Evolutionary conservation across 495 filamentous ascomycete species (phyloP), one percentile per base, ranked within the genome.

Genomic region (Penicillium samsonianum): DNA sequence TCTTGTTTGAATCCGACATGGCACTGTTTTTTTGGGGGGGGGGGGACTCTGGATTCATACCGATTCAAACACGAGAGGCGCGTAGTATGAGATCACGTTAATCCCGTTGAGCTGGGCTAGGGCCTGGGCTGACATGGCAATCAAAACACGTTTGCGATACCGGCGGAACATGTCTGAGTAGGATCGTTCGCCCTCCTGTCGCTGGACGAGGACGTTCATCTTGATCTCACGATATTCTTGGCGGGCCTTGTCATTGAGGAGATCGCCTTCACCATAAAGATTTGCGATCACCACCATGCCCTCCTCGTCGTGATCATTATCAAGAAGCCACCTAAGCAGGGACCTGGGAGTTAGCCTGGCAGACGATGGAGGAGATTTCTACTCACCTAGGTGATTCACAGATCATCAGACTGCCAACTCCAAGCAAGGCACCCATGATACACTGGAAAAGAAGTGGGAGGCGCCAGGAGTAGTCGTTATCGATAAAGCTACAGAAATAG

Each of bases 61-160:
- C 19, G 90, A 90, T 73, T 97, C 93, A 66, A 98, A 98, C 25
- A 98, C 94, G 23, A 93, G 82, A 3, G 95, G 95, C 0, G 95
- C 93, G 63, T 98, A 98, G 77, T 98, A 98, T 17, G 94, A 98
- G 53, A 98, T 98, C 61, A 98, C 95, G 75, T 98, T 98, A 73
- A 98, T 98, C 44, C 94, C 94, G 74, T 98, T 98, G 22, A 98
- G 82, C 71, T 98, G 94, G 17, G 94, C 95, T 51, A 98, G 82
- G 2, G 89, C 90, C 67, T 98, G 94, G 5, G 94, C 94, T 8
- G 94, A 98, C 95, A 98, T 98, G 71, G 94, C 94, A 73, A 98
- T 98, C 67, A 98, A 88, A 60, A 98, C 91, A 37, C 94, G 91
- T 60, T 87, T 92, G 64, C 81, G 81, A 76, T 98, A 98, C 40